phyloP scores from a whole-genome alignment of 225 moss, liverwort and hornwort species.

The Pseudoscleropodium purum region DNA sequence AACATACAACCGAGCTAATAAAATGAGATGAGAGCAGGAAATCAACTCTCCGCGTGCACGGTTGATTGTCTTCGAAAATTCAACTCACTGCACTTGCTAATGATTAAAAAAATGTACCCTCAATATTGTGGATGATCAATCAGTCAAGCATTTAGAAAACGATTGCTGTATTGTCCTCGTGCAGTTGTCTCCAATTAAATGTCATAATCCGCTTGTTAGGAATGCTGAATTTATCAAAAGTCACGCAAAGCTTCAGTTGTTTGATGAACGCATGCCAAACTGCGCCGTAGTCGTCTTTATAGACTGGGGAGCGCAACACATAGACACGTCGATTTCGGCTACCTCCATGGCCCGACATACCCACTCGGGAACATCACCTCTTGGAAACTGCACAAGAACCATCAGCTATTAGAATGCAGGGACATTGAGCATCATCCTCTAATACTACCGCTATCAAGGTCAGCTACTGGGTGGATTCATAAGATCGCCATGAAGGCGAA shows the following conservation, averaged over 20 bases:
- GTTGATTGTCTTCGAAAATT: neutral
- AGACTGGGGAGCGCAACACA: conserved; percentile 31
- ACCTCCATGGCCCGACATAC: conserved; percentile 86
- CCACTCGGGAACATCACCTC: conserved; percentile 75
- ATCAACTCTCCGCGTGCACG: neutral
- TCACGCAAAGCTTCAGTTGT: neutral
- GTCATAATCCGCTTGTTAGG: neutral
- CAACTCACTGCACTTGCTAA: neutral
- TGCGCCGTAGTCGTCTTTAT: neutral
- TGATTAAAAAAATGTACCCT: neutral
- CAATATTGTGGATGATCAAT: neutral
- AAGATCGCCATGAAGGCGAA: neutral
- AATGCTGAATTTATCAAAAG: neutral
- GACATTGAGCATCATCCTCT: neutral
- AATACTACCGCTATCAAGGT: neutral
- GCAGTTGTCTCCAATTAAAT: neutral
- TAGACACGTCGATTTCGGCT: conserved; percentile 74
- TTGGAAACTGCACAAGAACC: conserved; percentile 59
- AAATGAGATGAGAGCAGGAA: neutral
- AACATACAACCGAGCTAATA: neutral
- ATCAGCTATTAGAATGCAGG: neutral
- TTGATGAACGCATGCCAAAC: neutral
- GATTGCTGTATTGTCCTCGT: neutral
- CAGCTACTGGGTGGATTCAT: neutral
- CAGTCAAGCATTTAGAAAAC: neutral